Evolutionary conservation across 2,329 filamentous ascomycete genomes (phyloP).

Genomic region (Fusarium musae): DNA sequence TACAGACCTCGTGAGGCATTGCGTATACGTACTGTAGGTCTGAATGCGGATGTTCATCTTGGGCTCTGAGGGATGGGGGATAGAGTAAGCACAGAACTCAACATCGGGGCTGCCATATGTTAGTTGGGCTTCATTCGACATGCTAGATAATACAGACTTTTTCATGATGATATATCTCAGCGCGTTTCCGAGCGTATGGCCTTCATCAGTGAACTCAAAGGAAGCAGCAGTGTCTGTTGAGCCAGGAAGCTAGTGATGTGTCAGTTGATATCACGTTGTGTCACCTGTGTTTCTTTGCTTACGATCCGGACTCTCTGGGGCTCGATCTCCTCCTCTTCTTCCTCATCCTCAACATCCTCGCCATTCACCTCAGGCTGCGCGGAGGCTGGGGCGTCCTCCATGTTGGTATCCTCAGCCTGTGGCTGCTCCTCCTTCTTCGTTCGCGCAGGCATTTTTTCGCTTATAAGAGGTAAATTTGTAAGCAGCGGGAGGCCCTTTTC

Average conservation of each 20-base stretch:
- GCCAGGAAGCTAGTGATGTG: slow-evolving; percentile 75
- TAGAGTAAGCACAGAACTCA: slow-evolving; percentile 98
- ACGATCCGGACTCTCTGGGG: slow-evolving; percentile 72
- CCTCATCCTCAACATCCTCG: slow-evolving; percentile 55
- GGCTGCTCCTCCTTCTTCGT: slow-evolving; percentile 50
- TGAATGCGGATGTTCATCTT: slow-evolving; percentile 99
- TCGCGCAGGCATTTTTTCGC: slow-evolving; percentile 53
- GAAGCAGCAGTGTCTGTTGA: slow-evolving; percentile 89
- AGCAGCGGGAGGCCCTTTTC: neutral
- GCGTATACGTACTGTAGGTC: slow-evolving; percentile 81
- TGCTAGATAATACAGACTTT: slow-evolving; percentile 72
- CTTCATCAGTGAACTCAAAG: slow-evolving; percentile 93
- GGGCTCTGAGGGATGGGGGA: slow-evolving; percentile 93
- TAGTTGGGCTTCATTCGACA: neutral
- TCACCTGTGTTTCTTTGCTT: slow-evolving; percentile 36
- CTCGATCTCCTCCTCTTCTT: slow-evolving; percentile 60
- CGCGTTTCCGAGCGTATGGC: slow-evolving; percentile 95
- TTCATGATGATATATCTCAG: slow-evolving; percentile 98
- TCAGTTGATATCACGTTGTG: slow-evolving; percentile 8
- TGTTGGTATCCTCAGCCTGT: slow-evolving; percentile 51
- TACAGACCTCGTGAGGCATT: no score
- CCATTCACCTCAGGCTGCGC: slow-evolving; percentile 50
- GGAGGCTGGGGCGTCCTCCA: slow-evolving; percentile 58
- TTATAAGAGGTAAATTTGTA: neutral
- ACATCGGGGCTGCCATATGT: slow-evolving; percentile 79